Evolutionary conservation across 768 basidiomycete species (phyloP).

Genomic region (Cantharellus anzutake): DNA sequence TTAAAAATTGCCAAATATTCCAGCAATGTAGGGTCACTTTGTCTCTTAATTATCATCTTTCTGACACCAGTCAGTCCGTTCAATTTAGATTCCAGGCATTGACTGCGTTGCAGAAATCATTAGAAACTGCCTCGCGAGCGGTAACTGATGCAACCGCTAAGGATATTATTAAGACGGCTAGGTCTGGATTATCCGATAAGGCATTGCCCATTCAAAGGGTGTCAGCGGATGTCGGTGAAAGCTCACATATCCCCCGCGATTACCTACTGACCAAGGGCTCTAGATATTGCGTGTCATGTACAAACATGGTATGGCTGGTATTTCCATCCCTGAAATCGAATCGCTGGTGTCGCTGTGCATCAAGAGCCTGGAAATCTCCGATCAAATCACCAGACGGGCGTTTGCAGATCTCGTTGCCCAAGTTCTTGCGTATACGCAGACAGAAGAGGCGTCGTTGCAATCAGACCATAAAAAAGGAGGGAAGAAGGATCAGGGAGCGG

Average conservation of each 20-base stretch:
- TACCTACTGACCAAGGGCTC: not conserved
- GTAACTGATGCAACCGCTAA: constrained; percentile 57
- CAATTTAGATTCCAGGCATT: constrained; percentile 72
- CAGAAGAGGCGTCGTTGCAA: constrained; percentile 28
- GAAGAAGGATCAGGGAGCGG: constrained; percentile 38
- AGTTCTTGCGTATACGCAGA: constrained; percentile 67
- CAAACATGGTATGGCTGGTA: constrained; percentile 30
- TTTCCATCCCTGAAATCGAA: constrained; percentile 57
- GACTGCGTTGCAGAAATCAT: constrained; percentile 52
- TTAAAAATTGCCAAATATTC: constrained; percentile 47
- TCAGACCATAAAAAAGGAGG: constrained; percentile 29
- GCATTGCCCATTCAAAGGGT: constrained; percentile 71
- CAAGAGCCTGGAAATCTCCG: constrained; percentile 61
- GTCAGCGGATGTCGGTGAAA: constrained; percentile 42
- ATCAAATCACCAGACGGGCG: constrained; percentile 65
- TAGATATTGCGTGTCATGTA: constrained; percentile 41
- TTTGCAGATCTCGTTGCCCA: constrained; percentile 69
- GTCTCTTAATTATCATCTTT: constrained; percentile 2
- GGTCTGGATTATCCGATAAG: constrained; percentile 57
- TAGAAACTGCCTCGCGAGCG: constrained; percentile 66
- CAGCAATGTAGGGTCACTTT: constrained; percentile 37
- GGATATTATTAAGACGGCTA: constrained; percentile 75
- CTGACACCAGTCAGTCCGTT: constrained; percentile 32
- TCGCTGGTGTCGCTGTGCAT: constrained; percentile 43
- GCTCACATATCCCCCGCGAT: not conserved